Evolutionary conservation across 441 rosid genomes (phyloP).

Genomic region (Erysimum cheiri): DNA sequence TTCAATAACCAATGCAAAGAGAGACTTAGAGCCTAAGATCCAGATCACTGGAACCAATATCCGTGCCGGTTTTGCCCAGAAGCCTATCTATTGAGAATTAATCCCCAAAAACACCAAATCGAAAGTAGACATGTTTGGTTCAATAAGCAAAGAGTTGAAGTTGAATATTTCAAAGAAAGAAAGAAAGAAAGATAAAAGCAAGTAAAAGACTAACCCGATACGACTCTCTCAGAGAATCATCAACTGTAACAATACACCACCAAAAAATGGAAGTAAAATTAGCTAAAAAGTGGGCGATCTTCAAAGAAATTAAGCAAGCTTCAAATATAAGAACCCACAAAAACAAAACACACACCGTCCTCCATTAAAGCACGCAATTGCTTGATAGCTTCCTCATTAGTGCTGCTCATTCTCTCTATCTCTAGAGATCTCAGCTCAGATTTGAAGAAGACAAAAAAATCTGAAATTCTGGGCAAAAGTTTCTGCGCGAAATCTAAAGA

Average conservation of each 20-base stretch:
- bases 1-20: not conserved
- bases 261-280: not conserved
- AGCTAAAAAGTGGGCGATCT: conserved; percentile 17
- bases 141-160: conserved; percentile 23
- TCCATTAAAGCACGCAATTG: conserved; percentile 73
- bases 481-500: conserved; percentile 29
- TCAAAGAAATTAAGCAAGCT: conserved; percentile 20
- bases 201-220: conserved; percentile 64
- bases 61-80: not conserved
- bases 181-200: conserved; percentile 6
- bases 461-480: conserved; percentile 14
- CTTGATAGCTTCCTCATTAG: conserved; percentile 71
- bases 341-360: conserved; percentile 58
- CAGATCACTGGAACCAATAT: conserved; percentile 4
- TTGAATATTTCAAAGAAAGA: conserved; percentile 15
- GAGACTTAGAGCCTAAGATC: conserved; percentile 27
- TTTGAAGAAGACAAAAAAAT: conserved; percentile 9
- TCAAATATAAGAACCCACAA: conserved; percentile 13
- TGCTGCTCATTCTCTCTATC: conserved; percentile 50
- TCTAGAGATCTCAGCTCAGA: conserved; percentile 37
- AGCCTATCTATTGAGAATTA: conserved; percentile 6
- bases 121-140: not conserved
- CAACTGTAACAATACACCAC: conserved; percentile 59
- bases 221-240: conserved; percentile 67
- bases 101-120: conserved; percentile 28